Evolutionary conservation across 1,284 basidiomycete species (phyloP).

Genomic region (Sparassis latifolia): DNA sequence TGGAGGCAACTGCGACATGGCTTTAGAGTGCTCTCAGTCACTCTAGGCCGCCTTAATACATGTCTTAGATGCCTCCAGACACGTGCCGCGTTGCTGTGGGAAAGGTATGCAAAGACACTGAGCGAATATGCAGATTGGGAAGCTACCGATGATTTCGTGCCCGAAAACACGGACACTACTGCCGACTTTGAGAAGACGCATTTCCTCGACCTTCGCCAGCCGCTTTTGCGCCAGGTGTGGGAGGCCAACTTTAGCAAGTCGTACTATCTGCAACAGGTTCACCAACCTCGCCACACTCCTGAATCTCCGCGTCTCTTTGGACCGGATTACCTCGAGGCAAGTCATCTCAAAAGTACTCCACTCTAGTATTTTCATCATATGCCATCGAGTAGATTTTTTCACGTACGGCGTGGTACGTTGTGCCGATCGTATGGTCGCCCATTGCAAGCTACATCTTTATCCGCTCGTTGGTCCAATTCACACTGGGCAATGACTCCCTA

Average conservation of each 20-base stretch:
- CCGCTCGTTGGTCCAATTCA: slow-evolving; percentile 80
- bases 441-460: slow-evolving; percentile 79
- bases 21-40: no score
- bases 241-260: slow-evolving; percentile 85
- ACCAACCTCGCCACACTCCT: slow-evolving; percentile 88
- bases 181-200: slow-evolving; percentile 84
- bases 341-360: slow-evolving; percentile 7
- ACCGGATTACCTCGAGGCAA: slow-evolving; percentile 74
- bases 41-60: no score
- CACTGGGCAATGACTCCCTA: slow-evolving; percentile 40
- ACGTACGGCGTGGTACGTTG: slow-evolving; percentile 90
- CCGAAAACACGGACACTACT: slow-evolving; percentile 76
- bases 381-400: slow-evolving; percentile 59
- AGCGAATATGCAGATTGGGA: background rate
- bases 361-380: background rate
- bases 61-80: no score
- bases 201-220: slow-evolving; percentile 89
- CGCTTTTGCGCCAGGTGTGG: slow-evolving; percentile 84
- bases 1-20: background rate
- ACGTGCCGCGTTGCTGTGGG: no score
- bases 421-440: slow-evolving; percentile 90
- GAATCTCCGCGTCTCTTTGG: slow-evolving; percentile 88
- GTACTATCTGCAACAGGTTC: slow-evolving; percentile 95
- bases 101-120: no score
- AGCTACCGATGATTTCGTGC: slow-evolving; percentile 59